Conservation (phyloP, 2,329 filamentous ascomycete genomes). For the Calonectria montana region DNA sequence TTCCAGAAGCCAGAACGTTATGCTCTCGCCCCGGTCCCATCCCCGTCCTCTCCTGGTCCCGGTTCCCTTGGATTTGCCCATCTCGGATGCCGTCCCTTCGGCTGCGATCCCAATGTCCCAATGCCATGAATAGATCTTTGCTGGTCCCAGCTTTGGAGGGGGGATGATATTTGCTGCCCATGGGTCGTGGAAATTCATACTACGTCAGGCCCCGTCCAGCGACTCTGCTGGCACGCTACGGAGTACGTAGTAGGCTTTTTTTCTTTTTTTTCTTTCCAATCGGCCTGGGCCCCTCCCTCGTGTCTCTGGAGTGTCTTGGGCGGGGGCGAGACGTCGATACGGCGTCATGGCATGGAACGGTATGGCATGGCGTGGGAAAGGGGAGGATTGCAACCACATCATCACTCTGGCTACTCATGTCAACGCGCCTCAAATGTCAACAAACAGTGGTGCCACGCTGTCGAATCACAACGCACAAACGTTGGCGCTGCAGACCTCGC, state of each 20-base stretch:
- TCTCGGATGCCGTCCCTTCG: conserved; percentile 16
- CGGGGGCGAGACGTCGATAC: not conserved
- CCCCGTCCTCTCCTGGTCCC: not conserved
- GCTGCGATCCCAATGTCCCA: conserved; percentile 22
- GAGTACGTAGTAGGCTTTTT: conserved; percentile 9
- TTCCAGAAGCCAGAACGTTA: not conserved
- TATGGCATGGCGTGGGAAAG: conserved; percentile 3
- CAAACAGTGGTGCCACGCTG: conserved; percentile 1
- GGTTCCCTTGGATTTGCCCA: not conserved
- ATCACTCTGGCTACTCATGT: conserved; percentile 1
- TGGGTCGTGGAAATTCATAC: conserved; percentile 27
- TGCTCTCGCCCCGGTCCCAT: conserved; percentile 3
- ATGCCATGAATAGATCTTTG: conserved; percentile 24
- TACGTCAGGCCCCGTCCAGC: conserved; percentile 15
- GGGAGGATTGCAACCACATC: not conserved
- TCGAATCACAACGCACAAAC: conserved; percentile 13
- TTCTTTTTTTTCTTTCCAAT: not conserved
- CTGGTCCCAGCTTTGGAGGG: conserved; percentile 30
- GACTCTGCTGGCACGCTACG: not conserved
- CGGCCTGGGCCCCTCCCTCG: not conserved
- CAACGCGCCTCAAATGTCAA: conserved; percentile 8
- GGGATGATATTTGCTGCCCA: conserved; percentile 28
- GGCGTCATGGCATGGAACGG: not conserved
- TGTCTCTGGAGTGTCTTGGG: not conserved
- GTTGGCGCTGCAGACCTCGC: not conserved